phyloP scores from a whole-genome alignment of 2,329 filamentous ascomycete species.

The Claviceps monticola region DNA sequence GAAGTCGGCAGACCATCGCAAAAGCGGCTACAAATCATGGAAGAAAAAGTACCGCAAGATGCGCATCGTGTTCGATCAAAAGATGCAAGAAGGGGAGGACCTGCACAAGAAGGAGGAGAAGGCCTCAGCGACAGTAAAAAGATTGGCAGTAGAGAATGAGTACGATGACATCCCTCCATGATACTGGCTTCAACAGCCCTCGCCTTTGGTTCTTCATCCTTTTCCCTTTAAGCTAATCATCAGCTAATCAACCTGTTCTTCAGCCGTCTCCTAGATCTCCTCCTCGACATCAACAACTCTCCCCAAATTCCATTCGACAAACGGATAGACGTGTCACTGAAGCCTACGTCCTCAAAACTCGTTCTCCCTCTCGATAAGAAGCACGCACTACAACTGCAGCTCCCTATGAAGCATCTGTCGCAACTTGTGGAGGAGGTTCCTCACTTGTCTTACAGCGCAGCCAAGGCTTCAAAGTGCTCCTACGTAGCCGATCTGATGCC shows the following conservation, averaged over 20 bases:
- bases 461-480: conserved; percentile 50
- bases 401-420: conserved; percentile 33
- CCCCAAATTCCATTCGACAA: conserved; percentile 61
- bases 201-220: neutral
- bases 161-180: conserved; percentile 29
- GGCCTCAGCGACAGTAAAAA: conserved; percentile 65
- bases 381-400: conserved; percentile 25
- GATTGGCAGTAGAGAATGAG: conserved; percentile 87
- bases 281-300: conserved; percentile 79
- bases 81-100: conserved; percentile 68
- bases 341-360: conserved; percentile 25
- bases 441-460: conserved; percentile 35
- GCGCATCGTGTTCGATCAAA: conserved; percentile 62
- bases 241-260: neutral
- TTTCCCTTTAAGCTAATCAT: neutral
- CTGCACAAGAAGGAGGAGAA: conserved; percentile 71
- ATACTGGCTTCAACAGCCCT: neutral
- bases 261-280: conserved; percentile 76
- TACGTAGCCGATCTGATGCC: conserved; percentile 35
- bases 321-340: conserved; percentile 55
- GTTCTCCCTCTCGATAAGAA: conserved; percentile 19
- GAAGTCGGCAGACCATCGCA: conserved; percentile 27
- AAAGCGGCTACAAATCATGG: conserved; percentile 50
- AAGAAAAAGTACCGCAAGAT: conserved; percentile 96
- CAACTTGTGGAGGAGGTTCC: conserved; percentile 39